These are phyloP conservation scores for Platanus orientalis DNA, from an alignment of 164 flowering plant species.

Conservation along the genomic window DNA sequence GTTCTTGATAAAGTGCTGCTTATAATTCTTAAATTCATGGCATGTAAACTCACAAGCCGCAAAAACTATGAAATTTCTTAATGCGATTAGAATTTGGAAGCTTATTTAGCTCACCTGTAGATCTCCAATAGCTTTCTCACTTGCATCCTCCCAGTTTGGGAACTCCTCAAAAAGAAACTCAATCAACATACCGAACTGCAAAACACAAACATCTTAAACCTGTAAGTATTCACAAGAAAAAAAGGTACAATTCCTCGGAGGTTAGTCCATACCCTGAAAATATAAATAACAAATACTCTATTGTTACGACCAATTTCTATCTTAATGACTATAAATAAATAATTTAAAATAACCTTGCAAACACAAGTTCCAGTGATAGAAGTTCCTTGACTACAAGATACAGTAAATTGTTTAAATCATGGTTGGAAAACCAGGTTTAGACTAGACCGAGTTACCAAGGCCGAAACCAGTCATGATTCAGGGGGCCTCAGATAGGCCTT, in stretches of 20 bases:
- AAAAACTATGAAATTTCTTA: neutral
- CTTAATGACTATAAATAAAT: too few species aligned
- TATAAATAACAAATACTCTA: too few species aligned
- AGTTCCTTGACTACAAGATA: too few species aligned
- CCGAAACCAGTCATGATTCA: too few species aligned
- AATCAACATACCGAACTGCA: constrained; percentile 98
- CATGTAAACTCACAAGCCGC: neutral
- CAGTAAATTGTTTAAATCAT: too few species aligned
- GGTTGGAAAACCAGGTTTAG: too few species aligned
- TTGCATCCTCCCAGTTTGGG: constrained; percentile 66
- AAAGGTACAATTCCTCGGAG: neutral
- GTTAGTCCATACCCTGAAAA: too few species aligned
- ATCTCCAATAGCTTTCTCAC: constrained; percentile 77
- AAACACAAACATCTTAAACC: neutral
- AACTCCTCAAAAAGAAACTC: constrained; percentile 76
- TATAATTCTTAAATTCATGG: neutral
- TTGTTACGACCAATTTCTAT: too few species aligned
- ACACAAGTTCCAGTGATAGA: too few species aligned
- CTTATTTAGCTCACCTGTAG: constrained; percentile 56
- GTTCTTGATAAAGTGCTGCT: neutral
- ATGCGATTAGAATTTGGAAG: neutral
- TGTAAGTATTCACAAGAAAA: neutral
- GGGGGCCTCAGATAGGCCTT: too few species aligned
- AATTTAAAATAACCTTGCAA: too few species aligned
- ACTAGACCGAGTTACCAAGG: too few species aligned